Evolutionary conservation across 2,329 filamentous ascomycete species (phyloP).

Genomic region (Epichloe coenophiala): DNA sequence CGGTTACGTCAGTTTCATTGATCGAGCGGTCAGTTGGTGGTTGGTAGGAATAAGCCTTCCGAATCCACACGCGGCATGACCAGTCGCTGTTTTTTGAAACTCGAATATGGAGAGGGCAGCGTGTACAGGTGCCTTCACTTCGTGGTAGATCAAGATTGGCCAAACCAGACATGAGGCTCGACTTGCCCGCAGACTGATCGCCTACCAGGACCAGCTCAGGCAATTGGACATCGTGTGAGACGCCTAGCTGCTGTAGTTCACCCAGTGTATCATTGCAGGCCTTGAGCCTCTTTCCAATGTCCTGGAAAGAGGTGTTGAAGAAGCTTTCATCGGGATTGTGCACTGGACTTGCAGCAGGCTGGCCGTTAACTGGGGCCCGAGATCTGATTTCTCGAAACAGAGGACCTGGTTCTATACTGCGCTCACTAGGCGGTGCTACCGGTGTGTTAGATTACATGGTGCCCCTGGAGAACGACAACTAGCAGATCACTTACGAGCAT

Average conservation of each 20-base stretch:
- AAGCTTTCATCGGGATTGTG: slow-evolving; percentile 22
- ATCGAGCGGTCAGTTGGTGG: slow-evolving; percentile 26
- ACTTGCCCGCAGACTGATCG: slow-evolving; percentile 77
- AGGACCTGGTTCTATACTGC: slow-evolving; percentile 21
- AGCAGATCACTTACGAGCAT: slow-evolving; percentile 22
- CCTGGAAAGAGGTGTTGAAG: slow-evolving; percentile 30
- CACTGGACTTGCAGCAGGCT: slow-evolving; percentile 8
- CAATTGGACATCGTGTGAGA: slow-evolving; percentile 56
- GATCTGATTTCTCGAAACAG: slow-evolving; percentile 24
- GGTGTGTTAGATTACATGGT: slow-evolving; percentile 1
- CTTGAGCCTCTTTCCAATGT: slow-evolving; percentile 50
- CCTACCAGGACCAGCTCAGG: slow-evolving; percentile 75
- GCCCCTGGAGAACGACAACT: background rate
- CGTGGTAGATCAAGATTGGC: slow-evolving; percentile 59
- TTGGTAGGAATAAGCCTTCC: slow-evolving; percentile 48
- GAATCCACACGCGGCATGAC: slow-evolving; percentile 54
- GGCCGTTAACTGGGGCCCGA: slow-evolving; percentile 9
- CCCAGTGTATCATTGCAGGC: slow-evolving; percentile 52
- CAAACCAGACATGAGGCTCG: slow-evolving; percentile 51
- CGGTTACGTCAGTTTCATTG: slow-evolving; percentile 32
- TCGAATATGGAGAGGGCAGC: slow-evolving; percentile 70
- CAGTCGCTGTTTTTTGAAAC: slow-evolving; percentile 46
- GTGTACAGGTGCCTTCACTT: slow-evolving; percentile 60
- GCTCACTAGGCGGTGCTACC: slow-evolving; percentile 25
- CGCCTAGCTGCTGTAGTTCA: slow-evolving; percentile 56